These are phyloP conservation scores for Pseudogymnoascus sp. DNA, from an alignment of 2,329 filamentous ascomycete genomes.

Conservation along the genomic window DNA sequence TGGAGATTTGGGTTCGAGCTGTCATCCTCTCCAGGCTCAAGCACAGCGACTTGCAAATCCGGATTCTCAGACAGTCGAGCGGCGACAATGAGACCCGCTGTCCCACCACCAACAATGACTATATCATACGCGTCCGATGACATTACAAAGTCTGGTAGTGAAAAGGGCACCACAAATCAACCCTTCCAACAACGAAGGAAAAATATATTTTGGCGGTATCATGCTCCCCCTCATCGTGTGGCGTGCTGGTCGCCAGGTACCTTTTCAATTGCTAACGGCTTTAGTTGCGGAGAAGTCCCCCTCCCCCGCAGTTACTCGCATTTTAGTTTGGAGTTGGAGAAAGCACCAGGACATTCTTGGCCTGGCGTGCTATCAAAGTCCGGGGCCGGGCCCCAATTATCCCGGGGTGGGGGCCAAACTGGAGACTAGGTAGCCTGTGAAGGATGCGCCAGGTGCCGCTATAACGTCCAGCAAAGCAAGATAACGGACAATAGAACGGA, in stretches of 20 bases:
- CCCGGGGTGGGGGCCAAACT: background rate
- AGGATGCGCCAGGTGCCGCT: too few species aligned
- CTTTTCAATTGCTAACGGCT: background rate
- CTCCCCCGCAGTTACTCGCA: background rate
- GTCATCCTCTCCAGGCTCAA: conserved; percentile 35
- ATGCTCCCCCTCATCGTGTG: background rate
- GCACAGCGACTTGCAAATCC: conserved; percentile 30
- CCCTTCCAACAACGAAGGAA: background rate
- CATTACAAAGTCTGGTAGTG: background rate
- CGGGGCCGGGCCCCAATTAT: background rate
- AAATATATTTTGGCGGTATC: background rate
- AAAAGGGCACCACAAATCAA: background rate
- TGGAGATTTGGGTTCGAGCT: conserved; percentile 29
- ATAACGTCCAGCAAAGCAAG: too few species aligned
- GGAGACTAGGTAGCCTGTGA: background rate
- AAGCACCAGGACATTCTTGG: background rate
- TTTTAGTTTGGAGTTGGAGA: background rate
- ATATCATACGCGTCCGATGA: conserved; percentile 27
- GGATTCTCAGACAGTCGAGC: conserved; percentile 33
- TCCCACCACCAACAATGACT: conserved; percentile 37
- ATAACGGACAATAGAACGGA: too few species aligned
- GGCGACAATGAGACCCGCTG: conserved; percentile 36
- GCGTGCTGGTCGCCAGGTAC: background rate
- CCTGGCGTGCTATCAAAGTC: background rate
- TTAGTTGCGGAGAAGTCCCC: background rate